Evolutionary conservation across 176 grass and related monocot genomes (phyloP).

Genomic region (Aegilops tauschii): DNA sequence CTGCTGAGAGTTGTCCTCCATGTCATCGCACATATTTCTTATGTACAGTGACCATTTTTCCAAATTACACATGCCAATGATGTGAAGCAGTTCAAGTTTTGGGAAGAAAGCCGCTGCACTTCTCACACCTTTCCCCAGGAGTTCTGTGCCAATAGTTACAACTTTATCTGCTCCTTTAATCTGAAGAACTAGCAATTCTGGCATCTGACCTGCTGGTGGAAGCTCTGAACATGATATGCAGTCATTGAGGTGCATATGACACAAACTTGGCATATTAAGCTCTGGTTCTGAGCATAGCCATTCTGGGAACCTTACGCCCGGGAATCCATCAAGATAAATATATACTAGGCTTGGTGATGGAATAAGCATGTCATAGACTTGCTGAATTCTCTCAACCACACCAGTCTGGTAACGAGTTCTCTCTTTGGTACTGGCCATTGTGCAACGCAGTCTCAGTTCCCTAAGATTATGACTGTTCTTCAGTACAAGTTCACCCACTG

Average conservation of each 20-base stretch:
- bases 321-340: background rate
- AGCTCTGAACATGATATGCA: constrained; percentile 16
- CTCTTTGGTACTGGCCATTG: background rate
- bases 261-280: background rate
- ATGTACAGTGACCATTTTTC: background rate
- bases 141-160: background rate
- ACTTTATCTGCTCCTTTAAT: background rate
- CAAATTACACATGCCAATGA: background rate
- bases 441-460: background rate
- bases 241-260: background rate
- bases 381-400: background rate
- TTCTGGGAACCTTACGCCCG: background rate
- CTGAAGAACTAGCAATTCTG: background rate
- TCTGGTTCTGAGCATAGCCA: background rate
- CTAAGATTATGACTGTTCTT: background rate
- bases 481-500: background rate
- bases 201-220: constrained; percentile 24
- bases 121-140: background rate
- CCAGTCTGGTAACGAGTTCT: background rate
- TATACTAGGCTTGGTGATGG: background rate
- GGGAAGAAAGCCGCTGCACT: background rate
- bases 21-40: background rate
- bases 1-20: background rate
- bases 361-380: background rate
- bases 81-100: background rate